Percentiles rank a stretch among this genome's conserved stretches.
These are phyloP conservation scores for Funneliformis mosseae DNA, from an alignment of 192 early-diverging fungal species.

Conservation along the genomic window DNA sequence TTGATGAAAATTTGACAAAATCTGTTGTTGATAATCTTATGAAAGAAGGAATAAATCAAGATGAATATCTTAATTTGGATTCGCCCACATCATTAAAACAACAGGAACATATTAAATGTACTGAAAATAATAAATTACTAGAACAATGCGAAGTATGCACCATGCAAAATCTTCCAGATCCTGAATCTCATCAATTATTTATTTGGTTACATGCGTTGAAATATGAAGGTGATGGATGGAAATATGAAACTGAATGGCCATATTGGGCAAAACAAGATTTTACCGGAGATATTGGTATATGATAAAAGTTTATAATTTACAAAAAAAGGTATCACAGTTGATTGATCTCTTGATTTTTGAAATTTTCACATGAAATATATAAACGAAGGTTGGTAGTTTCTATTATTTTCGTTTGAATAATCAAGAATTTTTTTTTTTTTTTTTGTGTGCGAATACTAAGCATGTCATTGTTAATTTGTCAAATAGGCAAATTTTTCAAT, in stretches of 20 bases:
- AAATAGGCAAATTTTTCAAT: too few relatives aligned
- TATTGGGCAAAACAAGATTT: constrained; percentile 70
- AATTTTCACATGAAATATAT: too few relatives aligned
- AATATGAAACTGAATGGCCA: constrained; percentile 78
- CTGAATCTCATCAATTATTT: constrained; percentile 68
- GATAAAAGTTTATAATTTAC: too few relatives aligned
- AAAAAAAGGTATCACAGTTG: too few relatives aligned
- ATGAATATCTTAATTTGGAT: constrained; percentile 32
- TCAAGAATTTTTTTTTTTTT: too few relatives aligned
- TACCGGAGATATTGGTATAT: background rate
- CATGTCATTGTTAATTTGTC: too few relatives aligned
- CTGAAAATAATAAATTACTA: background rate
- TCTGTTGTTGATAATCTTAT: constrained; percentile 39
- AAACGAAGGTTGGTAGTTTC: too few relatives aligned
- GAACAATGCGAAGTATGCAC: constrained; percentile 66
- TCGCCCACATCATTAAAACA: constrained; percentile 15
- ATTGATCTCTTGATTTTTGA: too few relatives aligned
- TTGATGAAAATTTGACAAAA: constrained; percentile 38
- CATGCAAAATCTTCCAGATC: constrained; percentile 61
- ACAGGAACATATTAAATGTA: background rate
- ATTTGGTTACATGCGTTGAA: constrained; percentile 94
- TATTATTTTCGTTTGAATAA: too few relatives aligned
- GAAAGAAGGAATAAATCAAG: constrained; percentile 36
- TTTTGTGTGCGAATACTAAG: too few relatives aligned
- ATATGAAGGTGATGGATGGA: constrained; percentile 75